Base-by-base conservation (phyloP, 805 yeast genomes). In the Sugiyamaella boreocaroliniensis region DNA sequence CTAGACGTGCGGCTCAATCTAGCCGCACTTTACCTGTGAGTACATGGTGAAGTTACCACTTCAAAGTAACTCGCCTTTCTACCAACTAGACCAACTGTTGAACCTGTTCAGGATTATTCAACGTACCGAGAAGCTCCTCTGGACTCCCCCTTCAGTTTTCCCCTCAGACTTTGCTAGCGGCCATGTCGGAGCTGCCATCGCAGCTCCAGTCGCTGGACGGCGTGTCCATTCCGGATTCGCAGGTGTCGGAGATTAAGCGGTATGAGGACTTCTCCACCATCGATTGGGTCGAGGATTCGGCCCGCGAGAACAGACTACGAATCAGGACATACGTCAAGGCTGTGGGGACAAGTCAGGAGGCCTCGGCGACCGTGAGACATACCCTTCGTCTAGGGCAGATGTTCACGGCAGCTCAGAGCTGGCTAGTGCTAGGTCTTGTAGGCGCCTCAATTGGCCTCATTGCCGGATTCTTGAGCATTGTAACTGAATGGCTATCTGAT, bases 401-500 rank as follows among this genome's bases (percentile, higher is more conserved):
- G 19, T 61, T 56, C 29, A 53, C 58, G 14, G 67, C 71, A 1
- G 67, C 76, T 1, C 82, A 79, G 60, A 79, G 79, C 52, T 89
- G 97, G 86, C 62, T 89, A 1, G 84, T 86, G 0, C 71, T 93
- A 37, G 84, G 90, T 0, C 59, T 76, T 1, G 86, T 89, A 54
- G 99, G 98, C 0, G 64, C 83, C 0, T 57, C 76, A 2, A 85
- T 90, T 50, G 99, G 99, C 3, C 61, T 79, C 1, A 83, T 89
- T 40, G 98, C 99, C 0, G 96, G 89, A 0, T 74, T 78, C 15
- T 71, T 93, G 50, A 89, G 87, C 61, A 79, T 92, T 15, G 76
- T 89, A 15, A 89, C 98, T 0, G 92, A 88, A 49, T 89, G 90
- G 79, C 69, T 93, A n/a, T 85, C 89, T 2, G 84, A 84, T 61